Conservation (phyloP, 1,139 yeast genomes). For the Magnusiomyces clavatus region DNA sequence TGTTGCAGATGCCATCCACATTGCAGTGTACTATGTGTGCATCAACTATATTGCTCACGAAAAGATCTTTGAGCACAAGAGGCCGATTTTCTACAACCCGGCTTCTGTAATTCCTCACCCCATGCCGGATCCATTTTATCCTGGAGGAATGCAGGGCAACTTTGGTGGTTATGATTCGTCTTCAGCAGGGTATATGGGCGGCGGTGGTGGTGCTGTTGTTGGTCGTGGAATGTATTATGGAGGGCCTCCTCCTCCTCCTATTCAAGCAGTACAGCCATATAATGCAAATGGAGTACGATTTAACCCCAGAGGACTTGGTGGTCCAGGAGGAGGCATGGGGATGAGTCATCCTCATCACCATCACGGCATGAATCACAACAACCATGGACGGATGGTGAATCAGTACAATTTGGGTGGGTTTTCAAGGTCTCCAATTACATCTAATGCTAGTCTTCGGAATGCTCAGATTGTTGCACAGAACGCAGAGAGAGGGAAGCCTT, state of each 20-base stretch:
- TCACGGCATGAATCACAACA: too few species aligned
- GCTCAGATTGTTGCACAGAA: conserved; percentile 22
- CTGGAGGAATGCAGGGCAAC: conserved; percentile 1
- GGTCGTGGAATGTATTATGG: conserved; percentile 1
- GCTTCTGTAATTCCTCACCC: conserved; percentile 8
- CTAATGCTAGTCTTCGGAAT: conserved; percentile 14
- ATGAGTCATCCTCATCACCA: neutral
- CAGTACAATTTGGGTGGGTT: too few species aligned
- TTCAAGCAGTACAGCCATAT: conserved; percentile 2
- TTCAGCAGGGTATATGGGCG: conserved; percentile 2
- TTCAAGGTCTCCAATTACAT: neutral
- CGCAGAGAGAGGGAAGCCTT: conserved; percentile 38
- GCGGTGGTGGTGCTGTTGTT: too few species aligned
- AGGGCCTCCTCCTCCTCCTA: neutral
- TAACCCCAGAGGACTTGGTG: too few species aligned
- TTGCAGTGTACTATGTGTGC: conserved; percentile 69
- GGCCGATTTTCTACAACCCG: conserved; percentile 17
- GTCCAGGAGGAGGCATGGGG: neutral
- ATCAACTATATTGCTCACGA: conserved; percentile 38
- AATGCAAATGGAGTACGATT: neutral
- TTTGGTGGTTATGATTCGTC: conserved; percentile 7
- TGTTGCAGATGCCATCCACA: conserved; percentile 80
- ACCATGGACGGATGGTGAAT: too few species aligned
- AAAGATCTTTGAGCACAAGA: conserved; percentile 15
- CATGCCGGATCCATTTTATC: neutral